Base-by-base conservation (phyloP, 2,329 filamentous ascomycete genomes). In the Colletotrichum sp. region DNA sequence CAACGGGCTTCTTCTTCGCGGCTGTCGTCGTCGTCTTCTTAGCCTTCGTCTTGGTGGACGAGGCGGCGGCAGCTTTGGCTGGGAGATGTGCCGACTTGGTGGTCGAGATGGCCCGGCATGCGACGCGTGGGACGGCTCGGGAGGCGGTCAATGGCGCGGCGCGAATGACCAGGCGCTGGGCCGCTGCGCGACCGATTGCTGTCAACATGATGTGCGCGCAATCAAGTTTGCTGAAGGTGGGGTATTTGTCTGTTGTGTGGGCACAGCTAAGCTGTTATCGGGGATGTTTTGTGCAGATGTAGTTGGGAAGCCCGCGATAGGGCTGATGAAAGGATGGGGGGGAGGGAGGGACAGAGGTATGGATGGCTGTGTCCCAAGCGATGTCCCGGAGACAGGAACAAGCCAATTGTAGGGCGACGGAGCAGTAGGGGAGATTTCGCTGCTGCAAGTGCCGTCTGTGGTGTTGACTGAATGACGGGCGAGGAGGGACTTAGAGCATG, bases 181-280 rank as follows among this genome's bases (percentile, higher is more conserved):
- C 81, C 70, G 84, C 84, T 69, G 82, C 83, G 78, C 86, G 84
- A 77, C 84, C 84, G 77, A 88, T 80, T 34, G 84, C 82, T 68
- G 84, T 85, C 77, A 89, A 80, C 88, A 89, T 89, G 73, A 75
- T 79, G 75, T 60, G 70, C 44, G 44, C 44, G 44, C 44, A 52
- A 32, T 32, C 57, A 60, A 32, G 57, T 30, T 60, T 62, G 8
- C 30, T 32, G 59, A 36, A 32, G 32, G 18, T 30, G 57, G 57
- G 26, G 26, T 62, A 15, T 24, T 32, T 32, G 30, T 62, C 34
- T 24, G 18, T 60, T 60, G 26, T 30, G 59, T 62, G 28, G 59
- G 44, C 44, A 52, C 44, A 52, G 44, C 44, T 52, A 52, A 52
- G 44, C 44, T 52, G n/a, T 13, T 52, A 52, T 63, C n/a, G 57